These are phyloP conservation scores for Dactylellina drechsleri DNA, from an alignment of 2,329 filamentous ascomycete species.

Conservation along the genomic window DNA sequence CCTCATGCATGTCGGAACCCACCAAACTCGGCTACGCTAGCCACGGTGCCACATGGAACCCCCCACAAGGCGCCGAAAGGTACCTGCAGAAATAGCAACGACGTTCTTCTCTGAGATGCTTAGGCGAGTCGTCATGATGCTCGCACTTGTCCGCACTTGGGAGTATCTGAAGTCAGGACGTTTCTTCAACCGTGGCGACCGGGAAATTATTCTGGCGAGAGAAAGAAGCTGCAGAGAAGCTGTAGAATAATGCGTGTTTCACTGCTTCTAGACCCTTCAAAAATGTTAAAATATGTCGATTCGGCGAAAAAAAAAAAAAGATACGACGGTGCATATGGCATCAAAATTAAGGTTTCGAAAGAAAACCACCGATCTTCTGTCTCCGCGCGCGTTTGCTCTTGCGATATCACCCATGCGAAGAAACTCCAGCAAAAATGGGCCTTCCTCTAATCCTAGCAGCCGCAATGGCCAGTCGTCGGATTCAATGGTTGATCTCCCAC, in stretches of 20 bases:
- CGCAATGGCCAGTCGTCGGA: slow-evolving; percentile 19
- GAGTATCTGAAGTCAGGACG: slow-evolving; percentile 26
- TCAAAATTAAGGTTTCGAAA: slow-evolving; percentile 44
- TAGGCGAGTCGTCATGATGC: slow-evolving; percentile 18
- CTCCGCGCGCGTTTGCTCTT: not conserved
- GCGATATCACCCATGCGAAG: not conserved
- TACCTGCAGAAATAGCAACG: slow-evolving; percentile 50
- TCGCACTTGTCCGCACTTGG: slow-evolving; percentile 14
- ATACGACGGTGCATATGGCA: slow-evolving; percentile 27
- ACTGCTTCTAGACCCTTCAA: slow-evolving; percentile 35
- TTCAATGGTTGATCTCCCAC: slow-evolving; percentile 30
- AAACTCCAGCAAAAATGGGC: slow-evolving; percentile 24
- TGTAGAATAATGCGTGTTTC: slow-evolving; percentile 21
- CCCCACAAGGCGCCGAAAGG: slow-evolving; percentile 34
- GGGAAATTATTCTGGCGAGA: slow-evolving; percentile 39
- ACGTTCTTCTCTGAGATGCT: slow-evolving; percentile 31
- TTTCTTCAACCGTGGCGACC: slow-evolving; percentile 24
- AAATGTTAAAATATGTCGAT: slow-evolving; percentile 10
- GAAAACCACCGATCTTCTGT: no score
- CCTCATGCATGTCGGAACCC: slow-evolving; percentile 32
- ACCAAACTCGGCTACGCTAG: slow-evolving; percentile 35
- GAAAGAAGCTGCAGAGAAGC: slow-evolving; percentile 23
- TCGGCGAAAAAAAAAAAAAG: slow-evolving; percentile 17
- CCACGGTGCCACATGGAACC: slow-evolving; percentile 46
- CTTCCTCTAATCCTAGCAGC: slow-evolving; percentile 16